phyloP scores from a whole-genome alignment of 139 green algal genomes.

The Mychonastes homosphaera region DNA sequence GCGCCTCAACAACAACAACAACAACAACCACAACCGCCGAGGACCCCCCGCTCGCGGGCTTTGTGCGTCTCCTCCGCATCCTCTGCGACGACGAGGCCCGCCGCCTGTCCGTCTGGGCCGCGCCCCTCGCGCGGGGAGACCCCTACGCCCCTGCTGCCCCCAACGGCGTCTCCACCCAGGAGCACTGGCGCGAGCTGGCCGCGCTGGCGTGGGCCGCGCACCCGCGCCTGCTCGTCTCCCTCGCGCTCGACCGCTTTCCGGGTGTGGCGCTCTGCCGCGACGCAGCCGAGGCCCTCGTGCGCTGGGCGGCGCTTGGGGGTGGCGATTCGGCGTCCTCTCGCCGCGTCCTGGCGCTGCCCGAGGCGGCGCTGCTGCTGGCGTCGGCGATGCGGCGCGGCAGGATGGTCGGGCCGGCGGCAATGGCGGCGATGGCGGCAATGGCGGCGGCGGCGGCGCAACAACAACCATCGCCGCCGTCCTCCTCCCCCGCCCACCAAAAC shows the following conservation, averaged over 20 bases:
- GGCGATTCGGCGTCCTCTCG: neutral
- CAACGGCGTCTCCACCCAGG: constrained; percentile 10
- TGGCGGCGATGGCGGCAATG: no score
- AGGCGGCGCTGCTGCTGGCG: constrained; percentile 44
- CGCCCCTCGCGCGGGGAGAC: no score
- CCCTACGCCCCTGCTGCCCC: no score
- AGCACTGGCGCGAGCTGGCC: constrained; percentile 18
- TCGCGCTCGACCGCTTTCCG: constrained; percentile 36
- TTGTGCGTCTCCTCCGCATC: no score
- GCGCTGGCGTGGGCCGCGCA: constrained; percentile 45
- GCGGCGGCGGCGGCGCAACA: no score
- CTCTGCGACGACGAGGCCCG: no score
- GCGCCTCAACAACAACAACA: no score
- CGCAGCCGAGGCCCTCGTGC: constrained; percentile 35
- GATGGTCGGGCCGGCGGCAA: no score
- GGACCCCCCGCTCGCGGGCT: no score
- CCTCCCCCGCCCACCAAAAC: neutral
- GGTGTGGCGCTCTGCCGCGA: neutral
- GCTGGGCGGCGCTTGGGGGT: constrained; percentile 7
- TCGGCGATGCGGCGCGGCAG: constrained; percentile 7
- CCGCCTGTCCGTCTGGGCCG: no score
- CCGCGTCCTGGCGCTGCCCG: constrained; percentile 39
- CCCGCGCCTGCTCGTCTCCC: constrained; percentile 36
- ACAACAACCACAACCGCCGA: no score
- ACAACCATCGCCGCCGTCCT: neutral